These are phyloP conservation scores for Annulohypoxylon nitens DNA, from an alignment of 495 filamentous ascomycete species.

Conservation along the genomic window DNA sequence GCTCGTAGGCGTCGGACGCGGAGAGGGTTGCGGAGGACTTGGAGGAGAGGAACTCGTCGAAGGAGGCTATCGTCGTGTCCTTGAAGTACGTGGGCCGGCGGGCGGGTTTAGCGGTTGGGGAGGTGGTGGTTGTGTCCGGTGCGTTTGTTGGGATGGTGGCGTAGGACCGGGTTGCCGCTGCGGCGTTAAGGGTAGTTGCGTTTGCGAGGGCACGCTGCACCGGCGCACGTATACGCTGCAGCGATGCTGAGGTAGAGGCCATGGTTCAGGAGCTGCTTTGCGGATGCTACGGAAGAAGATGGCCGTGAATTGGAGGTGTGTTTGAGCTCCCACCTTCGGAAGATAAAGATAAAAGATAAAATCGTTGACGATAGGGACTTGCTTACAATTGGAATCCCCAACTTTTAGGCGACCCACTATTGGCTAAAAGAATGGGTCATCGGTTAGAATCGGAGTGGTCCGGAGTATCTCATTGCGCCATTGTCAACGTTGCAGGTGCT, in stretches of 20 bases:
- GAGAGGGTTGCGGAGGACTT: slow-evolving; percentile 56
- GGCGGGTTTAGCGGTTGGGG: slow-evolving; percentile 34
- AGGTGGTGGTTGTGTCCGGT: slow-evolving; percentile 19
- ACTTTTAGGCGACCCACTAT: slow-evolving; percentile 38
- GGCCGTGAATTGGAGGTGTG: slow-evolving; percentile 6
- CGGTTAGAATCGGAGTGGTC: slow-evolving; percentile 38
- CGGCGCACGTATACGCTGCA: slow-evolving; percentile 43
- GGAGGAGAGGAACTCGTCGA: slow-evolving; percentile 82
- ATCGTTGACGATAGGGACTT: slow-evolving; percentile 26
- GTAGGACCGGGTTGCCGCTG: slow-evolving; percentile 40
- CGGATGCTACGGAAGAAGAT: background rate
- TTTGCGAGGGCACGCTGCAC: slow-evolving; percentile 44
- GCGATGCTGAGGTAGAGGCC: slow-evolving; percentile 41
- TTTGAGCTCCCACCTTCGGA: background rate
- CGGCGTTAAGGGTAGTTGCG: slow-evolving; percentile 24
- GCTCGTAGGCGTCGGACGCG: slow-evolving; percentile 71
- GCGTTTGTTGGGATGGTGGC: slow-evolving; percentile 48
- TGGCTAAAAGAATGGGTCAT: slow-evolving; percentile 13
- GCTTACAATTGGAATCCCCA: slow-evolving; percentile 40
- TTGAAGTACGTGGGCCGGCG: slow-evolving; percentile 78
- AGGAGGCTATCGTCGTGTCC: slow-evolving; percentile 86
- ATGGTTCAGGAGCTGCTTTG: slow-evolving; percentile 24
- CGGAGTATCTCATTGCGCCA: background rate
- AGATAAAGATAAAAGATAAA: slow-evolving; percentile 19
- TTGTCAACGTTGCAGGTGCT: background rate